Evolutionary conservation across 2,329 filamentous ascomycete genomes (phyloP), one percentile per base, ranked within the genome.

Genomic region (Lizonia empirigonia): DNA sequence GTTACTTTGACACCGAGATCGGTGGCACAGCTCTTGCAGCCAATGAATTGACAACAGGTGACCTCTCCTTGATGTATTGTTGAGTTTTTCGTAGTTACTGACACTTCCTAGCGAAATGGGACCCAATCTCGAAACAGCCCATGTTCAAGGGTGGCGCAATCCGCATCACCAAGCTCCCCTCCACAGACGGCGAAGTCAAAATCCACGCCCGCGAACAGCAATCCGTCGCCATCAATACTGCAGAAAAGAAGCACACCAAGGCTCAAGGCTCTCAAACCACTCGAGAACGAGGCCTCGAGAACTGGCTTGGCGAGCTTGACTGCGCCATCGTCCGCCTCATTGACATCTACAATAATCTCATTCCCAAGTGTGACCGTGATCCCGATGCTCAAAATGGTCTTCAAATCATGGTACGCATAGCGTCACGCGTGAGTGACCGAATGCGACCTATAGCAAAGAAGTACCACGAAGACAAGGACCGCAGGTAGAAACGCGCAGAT

Each of bases 71-170:
- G 1, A 27, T 12, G 7, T 12, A 9, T 5, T 27, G 7, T 27
- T 27, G 7, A 27, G 13, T 13, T 5, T 12, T 12, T 9, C 26
- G 13, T 12, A 27, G n/a, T n/a, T 22, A 38, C 32, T 42, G 19
- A 50, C 33, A 13, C 7, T 27, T 15, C 7, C n/a, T 16, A 50
- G 49, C 49, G 10, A 46, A 46, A 30, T 52, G 49, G 49, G 49
- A 53, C 22, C 44, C 49, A 3, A 53, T 53, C 19, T 46, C 36
- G 8, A 53, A 53, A n/a, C 49, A 53, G 18, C 49, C 49, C 36
- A 47, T 47, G 30, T 42, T 53, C 24, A 53, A 47, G 13, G 44
- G 44, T 33, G 44, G 42, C 13, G 49, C 49, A 13, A 53, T 53
- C 26, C 32, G 38, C 6, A 42, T 53, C 36, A 46, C 49, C 4